Conservation (phyloP, 345 rosid genomes). For the Pseudoturritis turrita region DNA sequence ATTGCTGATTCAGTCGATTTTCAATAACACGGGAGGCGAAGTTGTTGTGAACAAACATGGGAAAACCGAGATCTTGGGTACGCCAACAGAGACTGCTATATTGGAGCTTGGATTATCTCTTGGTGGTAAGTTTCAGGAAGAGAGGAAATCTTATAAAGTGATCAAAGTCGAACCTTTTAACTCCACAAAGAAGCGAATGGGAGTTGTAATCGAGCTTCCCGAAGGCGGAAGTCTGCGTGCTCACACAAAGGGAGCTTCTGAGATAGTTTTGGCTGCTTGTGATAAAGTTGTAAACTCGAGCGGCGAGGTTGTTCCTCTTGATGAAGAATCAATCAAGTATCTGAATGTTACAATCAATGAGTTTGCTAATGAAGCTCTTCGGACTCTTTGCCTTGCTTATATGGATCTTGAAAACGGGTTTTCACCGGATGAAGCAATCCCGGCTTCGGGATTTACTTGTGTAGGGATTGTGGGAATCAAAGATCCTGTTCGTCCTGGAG, state of each 20-base stretch:
- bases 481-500: constrained; percentile 95
- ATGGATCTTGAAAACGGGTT: constrained; percentile 53
- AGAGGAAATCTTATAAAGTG: constrained; percentile 48
- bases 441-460: constrained; percentile 63
- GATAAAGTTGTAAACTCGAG: constrained; percentile 61
- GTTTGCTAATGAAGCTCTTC: constrained; percentile 85
- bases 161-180: constrained; percentile 88
- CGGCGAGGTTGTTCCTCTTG: constrained; percentile 73
- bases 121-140: constrained; percentile 72
- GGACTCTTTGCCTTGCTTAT: constrained; percentile 81
- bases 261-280: constrained; percentile 80
- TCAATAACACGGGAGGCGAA: constrained; percentile 88
- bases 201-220: constrained; percentile 66
- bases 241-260: constrained; percentile 90
- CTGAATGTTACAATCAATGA: constrained; percentile 64
- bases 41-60: constrained; percentile 65
- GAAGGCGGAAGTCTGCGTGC: constrained; percentile 57
- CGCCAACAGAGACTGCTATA: constrained; percentile 88
- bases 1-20: constrained; percentile 71
- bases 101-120: constrained; percentile 76
- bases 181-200: constrained; percentile 93
- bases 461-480: constrained; percentile 87
- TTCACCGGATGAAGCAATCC: constrained; percentile 54
- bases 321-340: constrained; percentile 50
- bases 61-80: constrained; percentile 68